Conservation (phyloP, 257 asterid species). For the Cynanchum wilfordii region DNA sequence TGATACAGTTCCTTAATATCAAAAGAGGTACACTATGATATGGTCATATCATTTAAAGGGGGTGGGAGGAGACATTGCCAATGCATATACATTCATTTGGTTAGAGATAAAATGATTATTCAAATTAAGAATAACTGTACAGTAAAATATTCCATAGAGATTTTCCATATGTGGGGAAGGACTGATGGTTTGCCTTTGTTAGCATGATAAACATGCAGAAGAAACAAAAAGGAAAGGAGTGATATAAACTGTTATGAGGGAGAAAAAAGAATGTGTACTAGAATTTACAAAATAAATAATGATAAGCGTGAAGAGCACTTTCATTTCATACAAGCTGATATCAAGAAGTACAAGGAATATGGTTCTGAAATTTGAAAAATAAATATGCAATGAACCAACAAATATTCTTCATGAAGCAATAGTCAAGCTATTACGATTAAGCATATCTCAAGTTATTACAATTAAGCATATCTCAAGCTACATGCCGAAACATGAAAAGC, state of each 20-base stretch:
- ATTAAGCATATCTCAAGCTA: not conserved
- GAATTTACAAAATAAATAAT: not conserved
- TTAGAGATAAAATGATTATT: not conserved
- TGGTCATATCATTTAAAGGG: not conserved
- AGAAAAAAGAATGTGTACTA: not conserved
- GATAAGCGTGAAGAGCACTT: not conserved
- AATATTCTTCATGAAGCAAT: not conserved
- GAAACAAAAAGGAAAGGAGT: not conserved
- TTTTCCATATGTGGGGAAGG: not conserved
- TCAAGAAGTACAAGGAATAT: not conserved
- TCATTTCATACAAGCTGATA: not conserved
- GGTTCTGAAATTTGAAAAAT: not conserved
- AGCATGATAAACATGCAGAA: not conserved
- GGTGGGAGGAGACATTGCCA: not conserved
- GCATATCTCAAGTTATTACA: not conserved
- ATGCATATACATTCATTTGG: not conserved
- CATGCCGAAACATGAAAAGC: not conserved
- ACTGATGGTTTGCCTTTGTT: not conserved
- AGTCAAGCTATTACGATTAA: not conserved
- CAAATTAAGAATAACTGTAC: not conserved
- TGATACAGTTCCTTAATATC: not conserved
- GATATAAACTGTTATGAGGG: not conserved
- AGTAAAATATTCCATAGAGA: not conserved
- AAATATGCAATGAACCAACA: not conserved
- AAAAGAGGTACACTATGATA: not conserved